Evolutionary conservation across 1,284 basidiomycete genomes (phyloP).

Genomic region (Rhodofomes roseus): DNA sequence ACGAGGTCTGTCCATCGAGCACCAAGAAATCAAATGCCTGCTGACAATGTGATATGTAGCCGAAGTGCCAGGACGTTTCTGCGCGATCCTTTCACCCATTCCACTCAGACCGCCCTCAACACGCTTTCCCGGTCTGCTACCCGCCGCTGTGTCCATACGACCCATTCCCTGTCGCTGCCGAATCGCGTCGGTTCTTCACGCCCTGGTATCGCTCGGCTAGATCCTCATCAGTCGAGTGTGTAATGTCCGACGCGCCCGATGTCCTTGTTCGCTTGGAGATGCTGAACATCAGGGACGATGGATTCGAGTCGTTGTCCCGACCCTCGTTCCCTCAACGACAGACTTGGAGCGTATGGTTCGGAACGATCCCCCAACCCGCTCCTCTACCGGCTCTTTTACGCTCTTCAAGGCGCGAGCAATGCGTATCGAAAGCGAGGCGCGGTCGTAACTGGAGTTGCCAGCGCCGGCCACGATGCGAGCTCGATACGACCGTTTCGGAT

Average conservation of each 20-base stretch:
- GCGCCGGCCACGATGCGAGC: too few relatives aligned
- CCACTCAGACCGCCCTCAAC: slow-evolving; percentile 14
- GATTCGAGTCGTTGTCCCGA: too few relatives aligned
- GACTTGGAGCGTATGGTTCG: not conserved
- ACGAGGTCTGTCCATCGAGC: too few relatives aligned
- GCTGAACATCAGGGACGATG: not conserved
- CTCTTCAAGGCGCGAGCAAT: not conserved
- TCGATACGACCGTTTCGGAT: too few relatives aligned
- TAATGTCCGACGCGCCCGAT: not conserved
- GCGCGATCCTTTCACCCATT: slow-evolving; percentile 6
- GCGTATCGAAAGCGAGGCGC: not conserved
- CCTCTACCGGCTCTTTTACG: not conserved
- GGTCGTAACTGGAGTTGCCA: not conserved
- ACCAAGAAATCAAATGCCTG: too few relatives aligned
- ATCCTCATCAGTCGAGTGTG: not conserved
- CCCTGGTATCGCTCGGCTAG: slow-evolving; percentile 6
- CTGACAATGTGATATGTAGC: too few relatives aligned
- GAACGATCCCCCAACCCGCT: not conserved
- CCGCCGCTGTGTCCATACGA: slow-evolving; percentile 21
- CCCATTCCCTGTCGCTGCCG: slow-evolving; percentile 19
- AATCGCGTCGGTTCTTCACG: not conserved
- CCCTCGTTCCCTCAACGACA: too few relatives aligned
- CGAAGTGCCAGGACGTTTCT: too few relatives aligned
- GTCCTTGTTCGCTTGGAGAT: not conserved
- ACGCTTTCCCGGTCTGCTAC: slow-evolving; percentile 36